Evolutionary conservation across 441 rosid genomes (phyloP), one percentile per base, ranked within the genome.

Genomic region (Omphalea diandra): DNA sequence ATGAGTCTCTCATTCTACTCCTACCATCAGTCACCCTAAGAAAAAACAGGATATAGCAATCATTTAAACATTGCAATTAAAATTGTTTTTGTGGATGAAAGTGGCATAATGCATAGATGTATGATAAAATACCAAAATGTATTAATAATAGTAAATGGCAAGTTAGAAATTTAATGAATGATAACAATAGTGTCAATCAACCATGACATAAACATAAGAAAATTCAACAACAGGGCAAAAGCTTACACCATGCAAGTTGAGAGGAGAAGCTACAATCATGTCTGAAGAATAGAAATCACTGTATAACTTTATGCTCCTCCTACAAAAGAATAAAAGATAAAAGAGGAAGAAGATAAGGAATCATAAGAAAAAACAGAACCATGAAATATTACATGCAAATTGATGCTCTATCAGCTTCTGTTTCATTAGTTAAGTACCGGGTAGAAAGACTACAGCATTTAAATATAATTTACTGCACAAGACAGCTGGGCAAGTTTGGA

Each of bases 261-360:
- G 75, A 76, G 99, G 96, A 79, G 99, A 95, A 73, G 98, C 98
- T 75, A 95, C 82, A 75, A 95, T 90, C 69, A 95, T 76, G 74
- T 95, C 99, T 1, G 99, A 90, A 71, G 97, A 82, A 78, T 95
- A 89, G 74, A 93, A 92, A 73, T 95, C 95, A 75, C 85, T 90
- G 78, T 79, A 95, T 70, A 95, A 80, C 83, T 82, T 90, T 62
- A 93, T 84, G 86, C 96, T 89, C 85, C 75, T 90, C 87, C 99
- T 95, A 80, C 54, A 68, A 46, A 63, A 63, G 53, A 64, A 46
- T 43, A 80, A 46, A 41, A n/a, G 52, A 18, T 8, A 65, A 58
- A 73, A 47, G 33, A 38, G 24, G 50, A 44, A 36, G 40, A 9
- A 40, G 38, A 35, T n/a, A n/a, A n/a, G n/a, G n/a, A n/a, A n/a